Conservation (phyloP, 257 asterid species). For the Jaltomata sinuosa region DNA sequence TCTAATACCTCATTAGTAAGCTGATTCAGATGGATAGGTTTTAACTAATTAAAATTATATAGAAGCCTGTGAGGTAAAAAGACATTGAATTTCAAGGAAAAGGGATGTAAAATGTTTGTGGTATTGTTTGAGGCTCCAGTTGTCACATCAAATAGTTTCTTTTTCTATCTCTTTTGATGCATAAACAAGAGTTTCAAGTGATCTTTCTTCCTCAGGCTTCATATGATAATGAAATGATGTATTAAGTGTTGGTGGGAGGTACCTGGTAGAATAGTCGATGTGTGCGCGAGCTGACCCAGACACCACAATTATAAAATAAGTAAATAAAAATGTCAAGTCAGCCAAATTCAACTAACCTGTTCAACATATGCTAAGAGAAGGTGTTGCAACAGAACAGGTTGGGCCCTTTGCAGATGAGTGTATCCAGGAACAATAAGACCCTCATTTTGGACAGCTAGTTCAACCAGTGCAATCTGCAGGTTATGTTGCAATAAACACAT, state of each 20-base stretch:
- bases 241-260: background rate
- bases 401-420: slow-evolving; percentile 97
- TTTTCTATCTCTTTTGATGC: background rate
- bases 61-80: background rate
- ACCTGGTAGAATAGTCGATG: background rate
- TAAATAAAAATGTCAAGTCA: background rate
- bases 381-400: slow-evolving; percentile 92
- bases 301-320: background rate
- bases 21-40: background rate
- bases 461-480: slow-evolving; percentile 56
- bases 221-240: background rate
- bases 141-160: background rate
- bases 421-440: slow-evolving; percentile 92
- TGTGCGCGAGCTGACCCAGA: background rate
- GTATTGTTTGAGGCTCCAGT: background rate
- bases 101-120: background rate
- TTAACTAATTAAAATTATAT: background rate
- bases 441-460: slow-evolving; percentile 63
- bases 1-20: background rate
- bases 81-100: background rate
- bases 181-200: background rate
- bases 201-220: background rate
- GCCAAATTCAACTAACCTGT: slow-evolving; percentile 38
- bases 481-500: background rate
- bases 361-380: slow-evolving; percentile 90